Percentiles rank a stretch among this genome's conserved stretches.
Conservation (phyloP, 768 basidiomycete species). For the Lyophyllum semitale region DNA sequence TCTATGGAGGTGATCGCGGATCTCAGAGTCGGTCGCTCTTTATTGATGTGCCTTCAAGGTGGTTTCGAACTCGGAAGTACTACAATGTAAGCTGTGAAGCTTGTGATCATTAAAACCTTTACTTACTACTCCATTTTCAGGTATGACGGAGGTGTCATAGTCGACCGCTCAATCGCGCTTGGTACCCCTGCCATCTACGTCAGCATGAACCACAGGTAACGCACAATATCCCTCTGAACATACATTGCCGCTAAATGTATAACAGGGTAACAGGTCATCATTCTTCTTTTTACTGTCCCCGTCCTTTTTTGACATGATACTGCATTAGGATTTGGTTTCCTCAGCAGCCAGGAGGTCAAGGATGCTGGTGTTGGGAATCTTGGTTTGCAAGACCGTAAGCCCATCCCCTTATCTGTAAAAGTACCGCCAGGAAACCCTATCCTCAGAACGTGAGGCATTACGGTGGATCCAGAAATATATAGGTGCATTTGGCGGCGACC, state of each 20-base stretch:
- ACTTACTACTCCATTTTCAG: slow-evolving; percentile 16
- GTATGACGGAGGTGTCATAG: slow-evolving; percentile 42
- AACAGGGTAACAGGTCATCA: slow-evolving; percentile 7
- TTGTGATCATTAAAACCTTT: background rate
- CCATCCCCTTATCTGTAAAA: background rate
- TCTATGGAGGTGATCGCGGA: slow-evolving; percentile 40
- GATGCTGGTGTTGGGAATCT: slow-evolving; percentile 58
- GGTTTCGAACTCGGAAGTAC: slow-evolving; percentile 25
- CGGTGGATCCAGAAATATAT: slow-evolving; percentile 73
- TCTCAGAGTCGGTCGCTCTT: background rate
- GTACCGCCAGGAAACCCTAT: background rate
- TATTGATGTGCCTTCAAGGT: slow-evolving; percentile 19
- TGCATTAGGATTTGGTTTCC: slow-evolving; percentile 41
- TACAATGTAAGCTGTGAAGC: slow-evolving; percentile 38
- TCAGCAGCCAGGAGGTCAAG: slow-evolving; percentile 52
- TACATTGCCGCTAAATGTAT: background rate
- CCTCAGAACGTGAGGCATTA: slow-evolving; percentile 56
- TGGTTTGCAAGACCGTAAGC: slow-evolving; percentile 66
- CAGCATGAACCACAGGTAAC: slow-evolving; percentile 51
- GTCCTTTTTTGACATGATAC: background rate
- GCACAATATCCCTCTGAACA: slow-evolving; percentile 1
- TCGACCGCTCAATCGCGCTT: slow-evolving; percentile 43
- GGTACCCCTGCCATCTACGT: slow-evolving; percentile 51
- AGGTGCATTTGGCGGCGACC: slow-evolving; percentile 64
- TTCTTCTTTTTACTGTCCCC: background rate